Evolutionary conservation across 345 rosid genomes (phyloP).

Genomic region (Populus nigra): DNA sequence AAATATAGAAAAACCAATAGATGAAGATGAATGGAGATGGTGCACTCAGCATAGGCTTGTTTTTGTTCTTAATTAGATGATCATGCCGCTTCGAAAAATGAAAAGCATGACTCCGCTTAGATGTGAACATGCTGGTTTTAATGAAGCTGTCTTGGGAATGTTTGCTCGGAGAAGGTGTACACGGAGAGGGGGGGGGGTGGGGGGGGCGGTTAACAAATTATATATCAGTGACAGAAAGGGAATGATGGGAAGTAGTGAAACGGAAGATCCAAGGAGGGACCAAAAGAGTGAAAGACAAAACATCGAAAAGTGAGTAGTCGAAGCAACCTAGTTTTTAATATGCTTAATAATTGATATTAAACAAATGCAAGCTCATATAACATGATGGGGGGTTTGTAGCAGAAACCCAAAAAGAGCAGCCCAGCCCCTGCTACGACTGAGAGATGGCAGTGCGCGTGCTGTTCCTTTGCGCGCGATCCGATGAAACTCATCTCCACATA

Average conservation of each 20-base stretch:
- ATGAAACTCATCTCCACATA: neutral
- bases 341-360: neutral
- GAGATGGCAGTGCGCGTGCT: slow-evolving; percentile 49
- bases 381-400: slow-evolving; percentile 11
- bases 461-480: slow-evolving; percentile 47
- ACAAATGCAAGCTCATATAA: neutral
- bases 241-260: slow-evolving; percentile 22
- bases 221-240: slow-evolving; percentile 26
- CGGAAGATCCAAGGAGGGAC: slow-evolving; percentile 36
- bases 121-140: slow-evolving; percentile 21
- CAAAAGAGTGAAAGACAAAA: slow-evolving; percentile 30
- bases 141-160: slow-evolving; percentile 18
- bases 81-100: neutral
- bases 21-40: neutral
- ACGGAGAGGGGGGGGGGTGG: too few species aligned
- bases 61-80: neutral
- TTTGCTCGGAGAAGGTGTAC: neutral
- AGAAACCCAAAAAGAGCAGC: slow-evolving; percentile 7
- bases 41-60: neutral
- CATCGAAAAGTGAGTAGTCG: slow-evolving; percentile 17
- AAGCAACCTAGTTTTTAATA: neutral
- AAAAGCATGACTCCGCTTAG: neutral
- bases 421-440: neutral
- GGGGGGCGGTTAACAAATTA: neutral
- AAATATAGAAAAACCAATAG: neutral